Evolutionary conservation across 345 rosid genomes (phyloP).

Genomic region (Leavenworthia alabamica): DNA sequence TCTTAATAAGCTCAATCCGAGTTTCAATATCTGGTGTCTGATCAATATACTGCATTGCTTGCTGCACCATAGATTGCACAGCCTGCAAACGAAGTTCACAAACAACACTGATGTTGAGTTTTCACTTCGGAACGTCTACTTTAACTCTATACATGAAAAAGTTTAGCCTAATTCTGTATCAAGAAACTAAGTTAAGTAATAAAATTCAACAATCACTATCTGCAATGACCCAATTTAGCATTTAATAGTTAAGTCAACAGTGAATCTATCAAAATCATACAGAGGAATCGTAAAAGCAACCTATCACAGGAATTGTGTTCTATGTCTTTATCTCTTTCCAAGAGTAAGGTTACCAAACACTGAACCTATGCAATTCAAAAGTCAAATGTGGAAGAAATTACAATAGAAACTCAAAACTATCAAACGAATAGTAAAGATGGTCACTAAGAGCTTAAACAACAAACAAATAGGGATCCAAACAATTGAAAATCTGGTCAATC

Average conservation of each 20-base stretch:
- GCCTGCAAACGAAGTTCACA: constrained; percentile 42
- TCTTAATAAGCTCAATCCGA: constrained; percentile 82
- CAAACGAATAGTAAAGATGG: not conserved
- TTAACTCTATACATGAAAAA: not conserved
- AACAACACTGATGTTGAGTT: not conserved
- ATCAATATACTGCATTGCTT: constrained; percentile 92
- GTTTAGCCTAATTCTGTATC: not conserved
- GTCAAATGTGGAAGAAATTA: not conserved
- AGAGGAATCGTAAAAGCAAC: constrained; percentile 9
- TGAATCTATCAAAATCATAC: constrained; percentile 5
- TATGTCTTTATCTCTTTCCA: not conserved
- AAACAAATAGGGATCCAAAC: not conserved
- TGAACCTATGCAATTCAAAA: constrained; percentile 12
- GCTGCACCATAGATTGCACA: constrained; percentile 98
- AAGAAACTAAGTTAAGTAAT: not conserved
- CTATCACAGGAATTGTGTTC: not conserved
- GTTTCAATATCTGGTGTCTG: constrained; percentile 89
- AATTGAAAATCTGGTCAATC: not conserved
- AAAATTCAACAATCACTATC: constrained; percentile 10
- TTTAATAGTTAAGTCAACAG: not conserved
- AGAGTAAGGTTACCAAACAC: constrained; percentile 3
- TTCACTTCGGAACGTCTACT: not conserved
- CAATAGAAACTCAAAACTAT: not conserved
- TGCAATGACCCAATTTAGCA: not conserved
- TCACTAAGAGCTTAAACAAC: not conserved